Percentiles rank a stretch among this genome's conserved stretches.
Conservation (phyloP, 2,329 filamentous ascomycete species). For the Pseudogymnoascus sp. region DNA sequence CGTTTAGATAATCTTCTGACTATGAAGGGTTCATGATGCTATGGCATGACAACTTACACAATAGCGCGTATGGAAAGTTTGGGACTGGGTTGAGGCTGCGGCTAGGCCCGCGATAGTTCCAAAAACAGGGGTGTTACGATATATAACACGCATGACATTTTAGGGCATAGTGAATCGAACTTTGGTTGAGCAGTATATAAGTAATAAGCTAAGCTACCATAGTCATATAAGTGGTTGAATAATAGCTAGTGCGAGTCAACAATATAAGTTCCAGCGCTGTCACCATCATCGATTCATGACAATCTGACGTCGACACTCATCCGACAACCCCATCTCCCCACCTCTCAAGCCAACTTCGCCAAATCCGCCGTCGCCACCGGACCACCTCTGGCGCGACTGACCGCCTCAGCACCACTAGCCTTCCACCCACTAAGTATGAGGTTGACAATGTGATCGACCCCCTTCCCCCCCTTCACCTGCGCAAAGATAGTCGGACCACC, state of each 20-base stretch:
- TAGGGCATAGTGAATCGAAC: not conserved
- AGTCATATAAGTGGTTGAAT: not conserved
- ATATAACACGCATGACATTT: not conserved
- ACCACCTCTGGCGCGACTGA: conserved; percentile 44
- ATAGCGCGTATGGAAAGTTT: not conserved
- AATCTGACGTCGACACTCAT: not conserved
- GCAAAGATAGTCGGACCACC: conserved; percentile 93
- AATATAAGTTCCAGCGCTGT: not conserved
- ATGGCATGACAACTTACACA: not conserved
- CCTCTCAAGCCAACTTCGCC: not conserved
- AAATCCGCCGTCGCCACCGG: conserved; percentile 41
- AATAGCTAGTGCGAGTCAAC: not conserved
- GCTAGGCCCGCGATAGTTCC: not conserved
- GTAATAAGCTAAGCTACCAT: not conserved
- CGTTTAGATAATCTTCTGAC: not conserved
- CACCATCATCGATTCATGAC: not conserved
- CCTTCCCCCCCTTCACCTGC: conserved; percentile 88
- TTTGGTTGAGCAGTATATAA: not conserved
- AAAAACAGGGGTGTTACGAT: not conserved
- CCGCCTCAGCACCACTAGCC: conserved; percentile 68
- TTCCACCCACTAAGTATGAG: conserved; percentile 89
- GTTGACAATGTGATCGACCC: conserved; percentile 77
- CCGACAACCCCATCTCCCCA: not conserved
- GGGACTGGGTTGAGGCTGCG: not conserved
- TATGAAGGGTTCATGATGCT: not conserved